Base-by-base conservation (phyloP, 257 asterid species). In the Phtheirospermum japonicum region DNA sequence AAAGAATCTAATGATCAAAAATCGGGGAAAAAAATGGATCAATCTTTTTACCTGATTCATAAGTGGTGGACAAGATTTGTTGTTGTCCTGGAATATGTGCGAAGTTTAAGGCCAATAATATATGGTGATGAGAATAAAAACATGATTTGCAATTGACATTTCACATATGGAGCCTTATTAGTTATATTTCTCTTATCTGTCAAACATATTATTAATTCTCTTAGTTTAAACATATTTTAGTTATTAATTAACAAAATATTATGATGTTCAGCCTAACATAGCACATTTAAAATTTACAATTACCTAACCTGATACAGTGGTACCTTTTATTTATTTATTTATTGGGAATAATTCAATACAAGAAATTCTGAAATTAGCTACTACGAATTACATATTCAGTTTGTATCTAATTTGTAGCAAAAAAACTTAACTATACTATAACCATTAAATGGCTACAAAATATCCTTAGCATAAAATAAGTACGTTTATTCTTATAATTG, bases 31-130 rank as follows among this genome's bases (percentile, higher is more conserved):
- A n/a, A n/a, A n/a, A n/a, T n/a, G n/a, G n/a, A n/a, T n/a, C n/a
- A n/a, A n/a, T n/a, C n/a, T n/a, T n/a, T n/a, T 61, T 42, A 84
- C 87, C 87, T 68, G 77, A 65, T 14, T 45, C 40, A 8, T 61
- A 72, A 61, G 5, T 30, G 23, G 53, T 30, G 23, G 53, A 33
- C 4, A 28, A 79, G 51, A 72, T 33, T 33, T 73, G 65, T 42
- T n/a, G 7, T 16, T 65, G 57, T 5, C 74, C 82, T n/a, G 71
- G 53, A 28, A 69, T 54, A 8, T 64, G 67, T 19, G 64, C 63
- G 71, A 57, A 62, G 64, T 40, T 71, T 64, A 78, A 57, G 66
- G 73, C 72, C 12, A 81, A 9, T 56, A 77, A 9, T 14, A n/a
- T n/a, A 75, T 30, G 55, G 34, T 12, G 12, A 53, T 9, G 42